Conservation (phyloP, 495 filamentous ascomycete genomes). For the Talaromyces wortmannii region DNA sequence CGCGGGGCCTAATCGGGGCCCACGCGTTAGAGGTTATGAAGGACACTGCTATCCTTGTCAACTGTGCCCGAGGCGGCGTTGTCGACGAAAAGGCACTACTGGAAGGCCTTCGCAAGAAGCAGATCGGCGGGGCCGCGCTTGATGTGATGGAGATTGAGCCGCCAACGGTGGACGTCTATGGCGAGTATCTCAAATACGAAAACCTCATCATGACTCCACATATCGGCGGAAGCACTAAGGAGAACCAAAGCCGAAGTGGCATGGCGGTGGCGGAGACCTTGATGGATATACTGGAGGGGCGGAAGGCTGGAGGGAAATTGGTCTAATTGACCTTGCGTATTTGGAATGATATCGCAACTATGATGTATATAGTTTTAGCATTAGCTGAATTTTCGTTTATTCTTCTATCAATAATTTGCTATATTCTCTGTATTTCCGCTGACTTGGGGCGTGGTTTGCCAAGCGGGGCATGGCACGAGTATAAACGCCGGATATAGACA, state of each 20-base stretch:
- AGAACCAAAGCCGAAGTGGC: neutral
- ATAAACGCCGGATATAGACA: too few species aligned
- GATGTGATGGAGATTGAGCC: conserved; percentile 50
- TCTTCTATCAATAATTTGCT: too few species aligned
- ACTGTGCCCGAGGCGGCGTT: conserved; percentile 51
- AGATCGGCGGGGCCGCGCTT: conserved; percentile 43
- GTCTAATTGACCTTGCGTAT: neutral
- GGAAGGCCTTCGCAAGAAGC: conserved; percentile 30
- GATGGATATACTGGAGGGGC: neutral
- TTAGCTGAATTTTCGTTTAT: too few species aligned
- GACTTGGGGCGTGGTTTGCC: too few species aligned
- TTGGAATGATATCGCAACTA: too few species aligned
- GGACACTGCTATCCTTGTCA: conserved; percentile 40
- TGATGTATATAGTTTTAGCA: too few species aligned
- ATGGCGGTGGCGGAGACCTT: neutral
- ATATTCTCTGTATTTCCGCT: too few species aligned
- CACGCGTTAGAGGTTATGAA: conserved; percentile 44
- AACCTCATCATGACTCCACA: conserved; percentile 5
- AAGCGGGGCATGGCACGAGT: too few species aligned
- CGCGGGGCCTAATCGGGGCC: conserved; percentile 24
- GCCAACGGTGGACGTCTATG: conserved; percentile 10
- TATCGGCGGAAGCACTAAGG: neutral
- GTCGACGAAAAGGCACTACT: conserved; percentile 46
- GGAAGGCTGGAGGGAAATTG: neutral
- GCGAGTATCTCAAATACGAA: neutral